Evolutionary conservation across 768 basidiomycete species (phyloP), one percentile per base, ranked within the genome.

Genomic region (Pleurotus giganteus): DNA sequence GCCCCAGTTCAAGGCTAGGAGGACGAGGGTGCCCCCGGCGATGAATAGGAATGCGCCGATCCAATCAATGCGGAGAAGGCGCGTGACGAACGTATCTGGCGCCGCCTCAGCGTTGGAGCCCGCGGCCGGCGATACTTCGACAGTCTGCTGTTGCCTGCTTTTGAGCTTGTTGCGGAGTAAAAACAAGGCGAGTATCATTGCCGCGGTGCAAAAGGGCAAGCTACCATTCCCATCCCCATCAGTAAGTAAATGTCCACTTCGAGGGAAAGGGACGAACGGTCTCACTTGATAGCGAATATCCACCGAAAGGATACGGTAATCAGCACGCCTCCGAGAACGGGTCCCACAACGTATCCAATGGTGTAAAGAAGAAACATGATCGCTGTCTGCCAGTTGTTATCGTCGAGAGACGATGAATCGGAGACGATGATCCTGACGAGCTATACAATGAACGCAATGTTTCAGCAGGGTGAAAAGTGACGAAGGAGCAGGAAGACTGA

Each of bases 221-320:
- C 79, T 80, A 11, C n/a, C n/a, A n/a, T n/a, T n/a, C 13, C 13
- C 6, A 1, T 13, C 12, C 26, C 21, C 39, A 45, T 54, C 23
- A 54, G 21, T n/a, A 11, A 46, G 11, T 50, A 15, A 42, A 26
- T 11, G 47, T 19, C 17, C 49, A 28, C 26, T 23, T 13, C 1
- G 11, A 13, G 13, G 44, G 41, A 37, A 37, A 9, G 5, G 54
- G n/a, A n/a, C n/a, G n/a, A n/a, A n/a, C n/a, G n/a, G n/a, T n/a
- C 77, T 57, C 44, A 78, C 78, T 82, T 82, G 67, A 82, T 81
- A 2, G 72, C 80, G 56, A 81, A 82, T 13, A 82, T 73, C 81
- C 79, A 82, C 19, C 81, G 72, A 63, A 78, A 81, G 47, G 64
- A 75, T 6, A 71, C 62, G 1, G 62, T 57, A 2, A 73, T 63